phyloP scores from a whole-genome alignment of 169 alveolate species.

The Cryptosporidium meleagridis region DNA sequence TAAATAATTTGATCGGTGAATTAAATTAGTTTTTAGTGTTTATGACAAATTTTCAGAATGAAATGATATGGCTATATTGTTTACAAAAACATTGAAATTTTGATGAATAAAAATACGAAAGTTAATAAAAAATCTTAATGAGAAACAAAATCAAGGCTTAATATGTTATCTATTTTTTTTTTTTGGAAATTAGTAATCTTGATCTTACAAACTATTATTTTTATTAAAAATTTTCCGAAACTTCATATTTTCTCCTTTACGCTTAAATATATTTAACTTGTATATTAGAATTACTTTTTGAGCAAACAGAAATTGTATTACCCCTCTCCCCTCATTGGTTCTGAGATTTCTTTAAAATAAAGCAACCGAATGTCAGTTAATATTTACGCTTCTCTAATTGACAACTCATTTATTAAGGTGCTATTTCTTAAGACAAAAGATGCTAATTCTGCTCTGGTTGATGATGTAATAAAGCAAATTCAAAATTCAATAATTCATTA shows the following conservation, averaged over 20 bases:
- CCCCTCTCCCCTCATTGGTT: conserved; percentile 25
- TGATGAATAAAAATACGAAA: no score
- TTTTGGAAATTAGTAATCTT: no score
- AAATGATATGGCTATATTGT: no score
- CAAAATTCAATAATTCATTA: neutral
- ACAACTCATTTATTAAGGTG: conserved; percentile 19
- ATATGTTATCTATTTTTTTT: no score
- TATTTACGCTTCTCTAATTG: conserved; percentile 5
- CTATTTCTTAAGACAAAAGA: conserved; percentile 4
- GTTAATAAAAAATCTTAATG: neutral
- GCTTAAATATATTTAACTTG: neutral
- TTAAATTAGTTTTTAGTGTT: neutral
- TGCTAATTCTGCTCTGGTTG: neutral
- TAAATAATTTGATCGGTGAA: neutral
- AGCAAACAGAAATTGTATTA: neutral
- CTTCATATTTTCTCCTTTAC: no score
- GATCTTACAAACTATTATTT: no score
- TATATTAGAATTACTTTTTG: neutral
- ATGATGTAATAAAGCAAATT: neutral
- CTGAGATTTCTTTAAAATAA: neutral
- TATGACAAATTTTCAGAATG: no score
- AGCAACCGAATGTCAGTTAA: conserved; percentile 14
- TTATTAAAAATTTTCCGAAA: no score
- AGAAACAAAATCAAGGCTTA: no score
- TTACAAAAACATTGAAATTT: no score